Evolutionary conservation across 2,329 filamentous ascomycete species (phyloP), one percentile per base, ranked within the genome.

Genomic region (Microdochium paspali): DNA sequence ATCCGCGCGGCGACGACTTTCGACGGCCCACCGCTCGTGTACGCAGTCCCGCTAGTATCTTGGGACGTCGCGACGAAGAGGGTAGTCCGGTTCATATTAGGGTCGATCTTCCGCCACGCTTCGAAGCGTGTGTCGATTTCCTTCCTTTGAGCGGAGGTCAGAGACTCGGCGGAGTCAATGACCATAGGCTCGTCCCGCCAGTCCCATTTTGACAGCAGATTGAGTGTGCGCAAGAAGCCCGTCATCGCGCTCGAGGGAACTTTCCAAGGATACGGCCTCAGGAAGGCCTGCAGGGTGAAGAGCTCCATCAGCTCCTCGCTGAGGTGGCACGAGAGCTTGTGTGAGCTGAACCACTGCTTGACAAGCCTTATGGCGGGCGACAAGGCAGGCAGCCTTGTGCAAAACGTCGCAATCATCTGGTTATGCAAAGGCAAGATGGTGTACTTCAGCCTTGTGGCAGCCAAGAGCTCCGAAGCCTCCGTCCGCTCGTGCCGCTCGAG

Each of bases 301-400:
- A 98, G 77, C 67, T 98, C 93, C 50, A 96, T 77, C 43, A 95
- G 71, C 61, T 95, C 89, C 28, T 88, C 82, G 25, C 77, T 74
- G 55, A 97, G 74, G 62, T 96, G 87, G 13, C 75, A 76, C 3
- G 79, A 72, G 9, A 98, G 79, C 54, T 94, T 83, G 63, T 98
- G 93, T 2, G 78, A 76, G 53, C 80, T 77, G 64, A 95, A 93
- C 93, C 93, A 98, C 59, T 82, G 79, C 69, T 97, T 97, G 42
- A 87, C 75, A 2, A 97, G 72, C 18, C 91, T 82, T 51, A 96
- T 87, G 0, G 90, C 85, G 2, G 84, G 80, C 1, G 90, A 94
- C 6, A 98, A 71, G 1, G 88, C 76, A 1, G 85, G 84, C 55
- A 89, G 84, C 3, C 89, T 80, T 1, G 87, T 95, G 65, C 84